phyloP scores from a whole-genome alignment of 495 filamentous ascomycete genomes.

The Darksidea phi region DNA sequence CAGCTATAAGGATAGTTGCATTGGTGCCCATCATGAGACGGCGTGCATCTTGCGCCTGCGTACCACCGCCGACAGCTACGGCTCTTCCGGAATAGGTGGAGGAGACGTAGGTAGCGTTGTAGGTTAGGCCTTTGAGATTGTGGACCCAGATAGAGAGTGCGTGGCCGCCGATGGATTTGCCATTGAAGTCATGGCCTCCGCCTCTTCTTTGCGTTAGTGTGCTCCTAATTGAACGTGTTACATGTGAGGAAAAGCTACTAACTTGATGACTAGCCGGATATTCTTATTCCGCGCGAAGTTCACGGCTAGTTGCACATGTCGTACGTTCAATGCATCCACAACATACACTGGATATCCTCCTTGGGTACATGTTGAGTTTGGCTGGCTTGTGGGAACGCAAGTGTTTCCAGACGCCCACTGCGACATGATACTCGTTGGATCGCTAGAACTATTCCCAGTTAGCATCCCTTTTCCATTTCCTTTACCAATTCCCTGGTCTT shows the following conservation, averaged over 20 bases:
- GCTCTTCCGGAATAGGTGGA: constrained; percentile 22
- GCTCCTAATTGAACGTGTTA: neutral
- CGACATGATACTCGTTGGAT: constrained; percentile 17
- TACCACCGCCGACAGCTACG: constrained; percentile 21
- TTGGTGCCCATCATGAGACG: constrained; percentile 3
- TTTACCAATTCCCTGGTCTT: neutral
- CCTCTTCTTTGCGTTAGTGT: constrained; percentile 37
- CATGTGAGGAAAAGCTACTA: neutral
- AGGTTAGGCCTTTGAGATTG: constrained; percentile 49
- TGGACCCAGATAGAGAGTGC: constrained; percentile 50
- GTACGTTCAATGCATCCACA: constrained; percentile 23
- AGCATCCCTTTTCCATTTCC: neutral
- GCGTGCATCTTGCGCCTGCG: constrained; percentile 6
- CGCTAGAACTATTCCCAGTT: constrained; percentile 8
- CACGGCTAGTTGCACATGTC: constrained; percentile 28
- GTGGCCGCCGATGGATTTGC: constrained; percentile 51
- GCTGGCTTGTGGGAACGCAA: constrained; percentile 21
- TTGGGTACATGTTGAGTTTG: constrained; percentile 20
- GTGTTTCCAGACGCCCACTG: constrained; percentile 21
- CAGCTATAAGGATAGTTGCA: constrained; percentile 16
- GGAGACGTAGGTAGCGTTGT: constrained; percentile 38
- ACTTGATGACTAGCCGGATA: constrained; percentile 31
- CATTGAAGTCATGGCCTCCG: constrained; percentile 55
- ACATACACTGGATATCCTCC: constrained; percentile 30
- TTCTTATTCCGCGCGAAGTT: constrained; percentile 33